phyloP scores from a whole-genome alignment of 225 moss, liverwort and hornwort species.

The Neckera pumila region DNA sequence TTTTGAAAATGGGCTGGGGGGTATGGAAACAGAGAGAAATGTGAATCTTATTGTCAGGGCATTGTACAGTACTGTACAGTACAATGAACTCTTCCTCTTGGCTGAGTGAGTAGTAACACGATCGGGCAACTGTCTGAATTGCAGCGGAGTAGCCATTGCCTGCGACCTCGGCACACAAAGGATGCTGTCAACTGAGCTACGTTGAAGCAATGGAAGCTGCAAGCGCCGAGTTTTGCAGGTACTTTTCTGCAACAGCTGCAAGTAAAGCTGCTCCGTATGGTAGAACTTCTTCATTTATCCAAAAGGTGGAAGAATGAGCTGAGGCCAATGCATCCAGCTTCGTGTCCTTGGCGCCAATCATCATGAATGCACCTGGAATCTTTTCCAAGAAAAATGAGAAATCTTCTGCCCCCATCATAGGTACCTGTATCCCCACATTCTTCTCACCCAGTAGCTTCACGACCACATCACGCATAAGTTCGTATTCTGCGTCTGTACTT shows the following conservation, averaged over 20 bases:
- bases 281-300: constrained; percentile 49
- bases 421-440: constrained; percentile 33
- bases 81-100: not conserved
- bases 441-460: constrained; percentile 44
- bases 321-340: constrained; percentile 5
- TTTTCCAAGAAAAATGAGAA: constrained; percentile 71
- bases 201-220: not conserved
- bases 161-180: not conserved
- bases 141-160: not conserved
- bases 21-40: not conserved
- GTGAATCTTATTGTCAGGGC: not conserved
- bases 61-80: too few relatives aligned
- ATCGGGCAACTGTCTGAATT: not conserved
- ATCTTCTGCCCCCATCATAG: constrained; percentile 75
- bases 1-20: not conserved
- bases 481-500: constrained; percentile 50
- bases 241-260: constrained; percentile 66
- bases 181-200: not conserved
- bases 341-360: constrained; percentile 57
- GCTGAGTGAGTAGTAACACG: not conserved
- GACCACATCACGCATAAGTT: constrained; percentile 45
- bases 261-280: constrained; percentile 61
- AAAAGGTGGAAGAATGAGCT: constrained; percentile 34
- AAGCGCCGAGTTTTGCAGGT: constrained; percentile 8
- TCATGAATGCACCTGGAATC: constrained; percentile 64